Base-by-base conservation (phyloP, 1,284 basidiomycete species). In the Ceratobasidium papillatum region DNA sequence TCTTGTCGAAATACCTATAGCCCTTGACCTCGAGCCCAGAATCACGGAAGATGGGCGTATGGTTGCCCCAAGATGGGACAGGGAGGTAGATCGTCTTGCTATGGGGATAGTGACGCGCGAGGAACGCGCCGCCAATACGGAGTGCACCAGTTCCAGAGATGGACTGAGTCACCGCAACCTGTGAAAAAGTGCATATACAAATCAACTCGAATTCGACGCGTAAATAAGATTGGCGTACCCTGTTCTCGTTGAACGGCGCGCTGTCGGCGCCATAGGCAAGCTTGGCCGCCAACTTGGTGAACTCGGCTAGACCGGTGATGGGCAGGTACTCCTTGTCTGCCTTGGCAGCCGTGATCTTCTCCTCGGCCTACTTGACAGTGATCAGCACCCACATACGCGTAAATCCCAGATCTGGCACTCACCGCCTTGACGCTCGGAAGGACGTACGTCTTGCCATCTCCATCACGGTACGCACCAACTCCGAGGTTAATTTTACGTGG, bases 111-210 rank as follows among this genome's bases (percentile, higher is more conserved):
- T 95, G 94, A 64, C 93, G 90, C 25, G 90, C 91, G 74, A 99
- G 84, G 88, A 99, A 99, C 64, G 94, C 94, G 80, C 93, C 96
- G 75, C 95, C 97, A 84, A 99, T 96, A 78, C 98, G 90, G 77
- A 99, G 92, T 38, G 98, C 98, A 80, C 98, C 98, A 25, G 98
- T 99, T 43, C 98, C 98, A 34, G 97, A 99, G 83, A 99, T 98
- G 75, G 96, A 93, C 84, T 99, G 98, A 34, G 96, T 94, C 78
- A 94, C 89, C 52, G 98, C 91, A 80, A 98, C 87, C 95, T 96
- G 51, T 25, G n/a, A n/a, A n/a, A n/a, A n/a, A n/a, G n/a, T n/a
- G 38, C 4, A 79, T 36, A 51, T 73, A 43, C 30, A 22, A 59
- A 49, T 76, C 69, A 76, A 68, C 63, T 71, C 38, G 45, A 69